Conservation (phyloP, 768 basidiomycete species). For the Leccinum obscurum region DNA sequence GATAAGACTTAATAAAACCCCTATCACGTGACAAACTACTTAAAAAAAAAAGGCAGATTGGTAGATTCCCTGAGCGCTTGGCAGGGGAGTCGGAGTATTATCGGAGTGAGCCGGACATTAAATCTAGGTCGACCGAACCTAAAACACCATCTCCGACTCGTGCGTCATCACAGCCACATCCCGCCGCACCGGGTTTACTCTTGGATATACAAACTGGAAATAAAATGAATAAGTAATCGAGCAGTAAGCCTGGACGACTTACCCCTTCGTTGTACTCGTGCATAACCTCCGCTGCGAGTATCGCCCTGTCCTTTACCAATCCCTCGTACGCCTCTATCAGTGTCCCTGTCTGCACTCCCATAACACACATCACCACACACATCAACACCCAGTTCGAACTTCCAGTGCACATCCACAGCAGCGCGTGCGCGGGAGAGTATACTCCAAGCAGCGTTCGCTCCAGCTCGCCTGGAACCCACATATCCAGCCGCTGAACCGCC, state of each 20-base stretch:
- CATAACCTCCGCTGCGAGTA: slow-evolving; percentile 78
- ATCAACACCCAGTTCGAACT: slow-evolving; percentile 78
- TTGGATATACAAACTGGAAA: slow-evolving; percentile 78
- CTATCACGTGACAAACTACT: slow-evolving; percentile 11
- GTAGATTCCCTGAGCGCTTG: too few species aligned
- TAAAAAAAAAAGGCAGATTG: neutral
- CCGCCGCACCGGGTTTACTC: slow-evolving; percentile 69
- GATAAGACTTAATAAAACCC: slow-evolving; percentile 18
- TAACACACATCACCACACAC: slow-evolving; percentile 63
- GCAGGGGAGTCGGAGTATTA: too few species aligned
- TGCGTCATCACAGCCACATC: slow-evolving; percentile 88
- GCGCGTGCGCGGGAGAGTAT: slow-evolving; percentile 76
- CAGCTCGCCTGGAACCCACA: slow-evolving; percentile 75
- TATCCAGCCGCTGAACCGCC: slow-evolving; percentile 72
- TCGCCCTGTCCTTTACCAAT: slow-evolving; percentile 70
- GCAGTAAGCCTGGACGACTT: slow-evolving; percentile 24
- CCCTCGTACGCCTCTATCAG: slow-evolving; percentile 47
- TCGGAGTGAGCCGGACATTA: neutral
- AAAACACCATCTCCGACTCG: slow-evolving; percentile 64
- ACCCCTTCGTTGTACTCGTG: slow-evolving; percentile 83
- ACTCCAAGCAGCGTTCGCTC: slow-evolving; percentile 69
- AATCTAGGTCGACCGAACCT: neutral
- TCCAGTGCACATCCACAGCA: slow-evolving; percentile 71
- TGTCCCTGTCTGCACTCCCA: slow-evolving; percentile 60
- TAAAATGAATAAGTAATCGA: neutral